These are phyloP conservation scores for Coniella vitis DNA, from an alignment of 2,329 filamentous ascomycete species.

Conservation along the genomic window DNA sequence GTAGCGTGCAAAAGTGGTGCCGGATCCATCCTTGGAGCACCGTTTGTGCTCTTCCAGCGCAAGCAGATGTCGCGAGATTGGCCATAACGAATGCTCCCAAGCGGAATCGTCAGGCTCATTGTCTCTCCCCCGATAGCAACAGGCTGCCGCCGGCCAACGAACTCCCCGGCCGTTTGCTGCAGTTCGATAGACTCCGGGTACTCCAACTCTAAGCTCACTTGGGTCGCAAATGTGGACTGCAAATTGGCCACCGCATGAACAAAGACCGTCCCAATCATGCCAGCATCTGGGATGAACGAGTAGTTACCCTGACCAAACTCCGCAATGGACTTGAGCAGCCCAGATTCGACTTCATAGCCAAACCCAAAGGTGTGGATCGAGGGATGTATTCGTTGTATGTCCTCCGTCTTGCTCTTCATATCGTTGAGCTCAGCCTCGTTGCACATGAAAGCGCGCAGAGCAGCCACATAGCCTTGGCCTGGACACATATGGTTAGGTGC, in stretches of 20 bases:
- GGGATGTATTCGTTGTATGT: conserved; percentile 29
- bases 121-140: conserved; percentile 11
- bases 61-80: conserved; percentile 52
- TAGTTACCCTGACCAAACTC: conserved; percentile 52
- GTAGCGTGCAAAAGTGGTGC: conserved; percentile 26
- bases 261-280: conserved; percentile 58
- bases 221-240: conserved; percentile 49
- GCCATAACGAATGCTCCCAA: conserved; percentile 54
- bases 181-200: conserved; percentile 32
- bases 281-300: conserved; percentile 54
- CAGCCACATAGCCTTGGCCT: conserved; percentile 45
- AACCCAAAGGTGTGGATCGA: conserved; percentile 50
- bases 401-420: too few species aligned
- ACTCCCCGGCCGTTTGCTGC: conserved; percentile 31
- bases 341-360: conserved; percentile 41
- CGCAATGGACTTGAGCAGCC: conserved; percentile 52
- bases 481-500: conserved; percentile 49
- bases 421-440: conserved; percentile 4
- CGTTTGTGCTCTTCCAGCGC: conserved; percentile 21
- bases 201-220: conserved; percentile 35
- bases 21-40: neutral
- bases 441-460: conserved; percentile 35
- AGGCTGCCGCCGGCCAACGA: conserved; percentile 30
- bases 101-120: conserved; percentile 29
- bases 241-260: conserved; percentile 56